These are phyloP conservation scores for Lentinula novae-zelandiae DNA, from an alignment of 1,284 basidiomycete species.

Conservation along the genomic window DNA sequence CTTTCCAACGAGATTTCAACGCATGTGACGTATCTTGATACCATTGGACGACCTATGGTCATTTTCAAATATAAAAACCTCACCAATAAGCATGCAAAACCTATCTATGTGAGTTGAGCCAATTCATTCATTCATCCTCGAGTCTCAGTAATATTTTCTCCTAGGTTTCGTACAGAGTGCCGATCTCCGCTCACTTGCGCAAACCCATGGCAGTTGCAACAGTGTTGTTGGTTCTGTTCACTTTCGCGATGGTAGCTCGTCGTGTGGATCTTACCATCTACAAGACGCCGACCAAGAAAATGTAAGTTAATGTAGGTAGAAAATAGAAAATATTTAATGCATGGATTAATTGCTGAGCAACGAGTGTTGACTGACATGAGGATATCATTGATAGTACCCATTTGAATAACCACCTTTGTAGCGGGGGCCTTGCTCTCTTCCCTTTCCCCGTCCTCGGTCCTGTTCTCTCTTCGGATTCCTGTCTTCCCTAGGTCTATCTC, in stretches of 20 bases:
- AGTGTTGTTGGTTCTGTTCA: slow-evolving; percentile 65
- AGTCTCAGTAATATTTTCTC: slow-evolving; percentile 13
- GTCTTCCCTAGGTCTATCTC: slow-evolving; percentile 14
- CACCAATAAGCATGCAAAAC: slow-evolving; percentile 75
- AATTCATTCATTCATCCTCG: not conserved
- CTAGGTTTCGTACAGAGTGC: slow-evolving; percentile 84
- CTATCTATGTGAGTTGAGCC: slow-evolving; percentile 60
- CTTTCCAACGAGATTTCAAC: slow-evolving; percentile 55
- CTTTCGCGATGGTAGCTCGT: slow-evolving; percentile 53
- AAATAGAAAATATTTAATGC: slow-evolving; percentile 22
- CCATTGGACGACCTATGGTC: slow-evolving; percentile 82
- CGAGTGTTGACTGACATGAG: slow-evolving; percentile 23
- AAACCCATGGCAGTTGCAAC: slow-evolving; percentile 78
- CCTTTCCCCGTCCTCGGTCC: slow-evolving; percentile 21
- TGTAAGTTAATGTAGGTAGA: slow-evolving; percentile 21
- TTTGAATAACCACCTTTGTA: slow-evolving; percentile 47
- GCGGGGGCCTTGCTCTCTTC: slow-evolving; percentile 26
- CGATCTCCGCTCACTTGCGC: slow-evolving; percentile 71
- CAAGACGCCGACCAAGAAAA: slow-evolving; percentile 36
- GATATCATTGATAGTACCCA: slow-evolving; percentile 12
- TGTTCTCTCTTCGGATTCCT: not conserved
- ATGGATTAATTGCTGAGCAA: slow-evolving; percentile 56
- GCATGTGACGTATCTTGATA: slow-evolving; percentile 90
- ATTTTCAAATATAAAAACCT: slow-evolving; percentile 71
- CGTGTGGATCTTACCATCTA: slow-evolving; percentile 66